Evolutionary conservation across 331 rosid species (phyloP).

Genomic region (Prunus yedoensis): DNA sequence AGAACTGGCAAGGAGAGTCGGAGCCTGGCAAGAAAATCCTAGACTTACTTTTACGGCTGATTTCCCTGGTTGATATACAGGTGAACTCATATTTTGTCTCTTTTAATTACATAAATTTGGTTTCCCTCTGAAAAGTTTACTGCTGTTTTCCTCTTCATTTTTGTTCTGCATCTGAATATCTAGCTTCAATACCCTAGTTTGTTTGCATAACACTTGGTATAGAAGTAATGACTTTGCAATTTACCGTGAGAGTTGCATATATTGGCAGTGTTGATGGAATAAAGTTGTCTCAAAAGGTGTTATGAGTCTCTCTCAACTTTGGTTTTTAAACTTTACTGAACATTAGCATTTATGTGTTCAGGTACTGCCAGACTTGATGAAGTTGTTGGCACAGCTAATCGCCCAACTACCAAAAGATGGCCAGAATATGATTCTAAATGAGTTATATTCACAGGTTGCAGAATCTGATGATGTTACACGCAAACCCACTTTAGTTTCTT

Average conservation of each 20-base stretch:
- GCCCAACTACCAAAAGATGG: slow-evolving; percentile 64
- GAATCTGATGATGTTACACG: slow-evolving; percentile 90
- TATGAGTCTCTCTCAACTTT: slow-evolving; percentile 16
- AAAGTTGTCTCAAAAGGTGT: background rate
- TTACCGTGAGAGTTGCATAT: background rate
- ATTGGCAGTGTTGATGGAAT: slow-evolving; percentile 11
- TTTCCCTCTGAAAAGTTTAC: background rate
- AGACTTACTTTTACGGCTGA: slow-evolving; percentile 70
- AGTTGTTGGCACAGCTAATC: slow-evolving; percentile 68
- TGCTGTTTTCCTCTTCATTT: background rate
- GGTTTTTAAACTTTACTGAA: slow-evolving; percentile 22
- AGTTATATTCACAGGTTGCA: slow-evolving; percentile 80
- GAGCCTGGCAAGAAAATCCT: slow-evolving; percentile 83
- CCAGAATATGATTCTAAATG: slow-evolving; percentile 66
- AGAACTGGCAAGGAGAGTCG: slow-evolving; percentile 76
- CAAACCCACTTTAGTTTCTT: slow-evolving; percentile 80
- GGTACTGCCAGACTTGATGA: slow-evolving; percentile 91
- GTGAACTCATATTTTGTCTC: slow-evolving; percentile 32
- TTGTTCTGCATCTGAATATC: background rate
- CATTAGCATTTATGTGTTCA: slow-evolving; percentile 26
- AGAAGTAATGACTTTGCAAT: slow-evolving; percentile 10
- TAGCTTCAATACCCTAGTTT: background rate
- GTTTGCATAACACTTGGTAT: background rate
- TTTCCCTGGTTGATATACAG: slow-evolving; percentile 85
- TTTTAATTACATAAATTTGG: slow-evolving; percentile 11